Evolutionary conservation across 805 yeast species (phyloP), one percentile per base, ranked within the genome.

Genomic region (Metschnikowia baotianmanensis): DNA sequence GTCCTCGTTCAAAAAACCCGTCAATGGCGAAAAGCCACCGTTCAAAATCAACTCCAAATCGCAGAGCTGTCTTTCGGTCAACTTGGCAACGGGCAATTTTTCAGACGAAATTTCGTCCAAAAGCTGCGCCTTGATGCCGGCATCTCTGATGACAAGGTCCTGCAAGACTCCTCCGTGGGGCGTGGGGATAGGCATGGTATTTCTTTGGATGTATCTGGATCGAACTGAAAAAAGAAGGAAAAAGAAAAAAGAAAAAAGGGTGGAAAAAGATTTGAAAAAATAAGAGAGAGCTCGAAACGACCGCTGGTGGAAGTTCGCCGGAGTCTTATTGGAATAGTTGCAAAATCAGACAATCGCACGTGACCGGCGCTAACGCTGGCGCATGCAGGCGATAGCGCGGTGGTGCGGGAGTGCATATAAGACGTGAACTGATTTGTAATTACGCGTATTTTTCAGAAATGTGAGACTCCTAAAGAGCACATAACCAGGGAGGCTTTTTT

Each of bases 121-220:
- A 31, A 90, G 72, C 38, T 74, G 69, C 5, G 59, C 59, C 52
- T 76, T 80, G 50, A 76, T 78, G 28, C 77, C 61, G 24, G 80
- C 77, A 62, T 90, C 98, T 66, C 98, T 82, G 40, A 81, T 78
- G 43, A 89, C 75, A 47, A 90, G 75, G 62, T 90, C 98, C 65
- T 90, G 83, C 51, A 90, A 77, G 40, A 72, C 71, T 55, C 96
- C 96, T 60, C 97, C 98, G 77, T 91, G 97, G 43, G 98, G 96
- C 55, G 80, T 67, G 36, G 71, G 71, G 52, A 68, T 63, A 44
- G 83, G 82, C 86, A 82, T 82, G 13, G 13, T 31, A 28, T 25
- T 10, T 16, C n/a, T n/a, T n/a, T n/a, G n/a, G n/a, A n/a, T n/a
- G n/a, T n/a, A n/a, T n/a, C n/a, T n/a, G n/a, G n/a, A n/a, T n/a